These are phyloP conservation scores for Cercospora sp. DNA, from an alignment of 2,329 filamentous ascomycete species.

Conservation along the genomic window DNA sequence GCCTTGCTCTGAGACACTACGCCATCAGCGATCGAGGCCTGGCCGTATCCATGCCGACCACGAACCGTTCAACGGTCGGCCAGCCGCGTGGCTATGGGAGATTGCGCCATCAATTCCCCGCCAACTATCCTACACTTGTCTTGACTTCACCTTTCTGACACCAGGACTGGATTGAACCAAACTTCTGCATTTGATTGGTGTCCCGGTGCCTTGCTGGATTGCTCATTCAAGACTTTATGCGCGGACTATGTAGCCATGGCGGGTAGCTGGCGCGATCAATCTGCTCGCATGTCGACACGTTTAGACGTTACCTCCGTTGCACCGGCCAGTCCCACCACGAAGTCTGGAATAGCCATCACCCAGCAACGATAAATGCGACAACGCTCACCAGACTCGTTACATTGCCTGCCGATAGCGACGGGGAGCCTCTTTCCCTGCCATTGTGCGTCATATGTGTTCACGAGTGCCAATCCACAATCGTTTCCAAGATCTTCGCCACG, in stretches of 20 bases:
- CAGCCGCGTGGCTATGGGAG: conserved; percentile 8
- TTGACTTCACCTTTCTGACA: neutral
- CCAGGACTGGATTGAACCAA: neutral
- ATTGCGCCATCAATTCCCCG: conserved; percentile 13
- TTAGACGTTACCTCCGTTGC: neutral
- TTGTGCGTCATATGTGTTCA: neutral
- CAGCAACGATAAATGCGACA: neutral
- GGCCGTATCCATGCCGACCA: conserved; percentile 3
- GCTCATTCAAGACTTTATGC: neutral
- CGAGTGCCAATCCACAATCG: neutral
- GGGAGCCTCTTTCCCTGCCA: neutral
- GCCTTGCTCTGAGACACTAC: neutral
- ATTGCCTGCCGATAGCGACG: neutral
- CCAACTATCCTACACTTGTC: neutral
- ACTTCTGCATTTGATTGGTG: neutral
- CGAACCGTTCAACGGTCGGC: conserved; percentile 5
- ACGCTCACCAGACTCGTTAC: neutral
- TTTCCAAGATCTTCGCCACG: neutral
- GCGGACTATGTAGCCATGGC: neutral
- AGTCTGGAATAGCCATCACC: neutral
- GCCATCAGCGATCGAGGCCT: neutral
- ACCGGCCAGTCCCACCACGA: neutral
- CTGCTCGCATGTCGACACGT: neutral
- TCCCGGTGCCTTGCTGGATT: neutral
- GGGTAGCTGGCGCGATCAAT: neutral